A percentile compares a stretch with the other conserved stretches of the same genome.
phyloP scores from a whole-genome alignment of 2,329 filamentous ascomycete species.

The Orbilia oligospora region DNA sequence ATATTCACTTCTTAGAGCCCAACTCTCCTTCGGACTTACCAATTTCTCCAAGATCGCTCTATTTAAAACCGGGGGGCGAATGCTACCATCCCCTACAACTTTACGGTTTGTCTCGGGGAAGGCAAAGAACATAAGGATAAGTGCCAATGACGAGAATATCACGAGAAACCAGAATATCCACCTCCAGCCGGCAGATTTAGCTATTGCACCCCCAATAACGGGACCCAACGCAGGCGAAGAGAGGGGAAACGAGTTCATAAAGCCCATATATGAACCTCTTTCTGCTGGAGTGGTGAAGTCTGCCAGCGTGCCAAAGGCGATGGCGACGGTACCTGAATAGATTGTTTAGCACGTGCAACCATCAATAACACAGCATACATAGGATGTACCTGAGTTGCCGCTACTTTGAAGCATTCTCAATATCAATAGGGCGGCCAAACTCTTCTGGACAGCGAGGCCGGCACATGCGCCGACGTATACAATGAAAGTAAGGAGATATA shows the following conservation, averaged over 20 bases:
- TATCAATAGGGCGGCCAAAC: constrained; percentile 74
- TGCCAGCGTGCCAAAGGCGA: constrained; percentile 79
- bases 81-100: constrained; percentile 75
- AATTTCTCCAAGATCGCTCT: constrained; percentile 66
- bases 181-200: constrained; percentile 77
- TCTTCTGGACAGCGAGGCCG: constrained; percentile 73
- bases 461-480: constrained; percentile 75
- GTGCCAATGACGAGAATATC: constrained; percentile 68
- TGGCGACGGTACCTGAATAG: constrained; percentile 74
- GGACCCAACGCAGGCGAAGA: constrained; percentile 71
- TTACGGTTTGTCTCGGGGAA: constrained; percentile 74
- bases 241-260: constrained; percentile 74
- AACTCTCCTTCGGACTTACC: constrained; percentile 25
- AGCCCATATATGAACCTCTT: constrained; percentile 80
- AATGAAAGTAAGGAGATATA: constrained; percentile 73
- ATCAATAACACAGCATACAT: neutral
- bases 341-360: neutral
- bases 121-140: constrained; percentile 72
- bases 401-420: constrained; percentile 76
- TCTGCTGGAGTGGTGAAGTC: constrained; percentile 79
- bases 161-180: constrained; percentile 79
- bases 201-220: constrained; percentile 76
- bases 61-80: constrained; percentile 72
- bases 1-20: neutral
- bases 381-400: constrained; percentile 71